phyloP scores from a whole-genome alignment of 352 stramenopile species.

The Globisporangium camurandrum region DNA sequence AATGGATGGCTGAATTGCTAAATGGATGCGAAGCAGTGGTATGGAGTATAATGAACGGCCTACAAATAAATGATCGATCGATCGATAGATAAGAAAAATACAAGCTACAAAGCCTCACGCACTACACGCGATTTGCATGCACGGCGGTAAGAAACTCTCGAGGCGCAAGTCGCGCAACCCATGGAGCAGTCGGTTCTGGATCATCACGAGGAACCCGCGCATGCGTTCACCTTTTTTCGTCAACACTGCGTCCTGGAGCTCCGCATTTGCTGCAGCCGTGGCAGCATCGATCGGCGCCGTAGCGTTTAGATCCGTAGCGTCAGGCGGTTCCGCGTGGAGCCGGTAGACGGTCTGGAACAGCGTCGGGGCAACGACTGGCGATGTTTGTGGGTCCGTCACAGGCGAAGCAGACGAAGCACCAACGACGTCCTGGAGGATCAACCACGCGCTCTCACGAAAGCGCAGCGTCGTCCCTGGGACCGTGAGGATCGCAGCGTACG shows the following conservation, averaged over 20 bases:
- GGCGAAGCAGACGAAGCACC: background rate
- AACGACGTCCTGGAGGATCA: conserved; percentile 3
- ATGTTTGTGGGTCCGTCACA: too few species aligned
- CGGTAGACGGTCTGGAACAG: conserved; percentile 1
- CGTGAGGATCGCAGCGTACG: conserved; percentile 1
- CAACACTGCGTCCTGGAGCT: background rate
- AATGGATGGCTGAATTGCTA: too few species aligned
- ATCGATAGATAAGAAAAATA: background rate
- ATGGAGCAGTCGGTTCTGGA: background rate
- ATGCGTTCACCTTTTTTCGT: background rate
- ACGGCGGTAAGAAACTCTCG: background rate
- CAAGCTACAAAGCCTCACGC: background rate
- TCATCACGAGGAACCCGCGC: conserved; percentile 1
- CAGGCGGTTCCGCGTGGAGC: background rate
- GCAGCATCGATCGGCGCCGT: background rate
- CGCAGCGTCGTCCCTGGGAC: background rate
- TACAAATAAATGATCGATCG: background rate
- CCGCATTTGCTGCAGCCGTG: too few species aligned
- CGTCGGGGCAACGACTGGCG: too few species aligned
- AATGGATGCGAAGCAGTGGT: too few species aligned
- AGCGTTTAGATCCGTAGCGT: too few species aligned
- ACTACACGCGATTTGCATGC: background rate
- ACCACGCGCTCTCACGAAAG: conserved; percentile 8
- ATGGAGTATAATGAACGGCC: too few species aligned
- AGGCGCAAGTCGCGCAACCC: background rate